Percentiles rank a stretch among this genome's conserved stretches.
These are phyloP conservation scores for Prosopis cineraria DNA, from an alignment of 306 rosid species.

Conservation along the genomic window DNA sequence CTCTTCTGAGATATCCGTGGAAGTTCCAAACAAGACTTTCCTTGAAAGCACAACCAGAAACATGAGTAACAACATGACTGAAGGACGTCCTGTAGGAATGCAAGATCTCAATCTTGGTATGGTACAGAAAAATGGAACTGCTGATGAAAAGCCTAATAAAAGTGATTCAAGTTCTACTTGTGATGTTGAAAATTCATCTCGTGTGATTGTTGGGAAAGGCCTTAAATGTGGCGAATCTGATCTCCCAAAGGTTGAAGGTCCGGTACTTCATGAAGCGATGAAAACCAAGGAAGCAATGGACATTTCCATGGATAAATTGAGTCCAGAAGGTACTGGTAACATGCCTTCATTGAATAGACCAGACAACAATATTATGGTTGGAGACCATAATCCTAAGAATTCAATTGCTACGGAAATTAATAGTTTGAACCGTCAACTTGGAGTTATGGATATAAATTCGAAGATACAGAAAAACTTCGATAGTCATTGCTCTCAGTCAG, in stretches of 20 bases:
- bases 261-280: neutral
- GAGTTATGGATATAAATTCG: slow-evolving; percentile 40
- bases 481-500: slow-evolving; percentile 33
- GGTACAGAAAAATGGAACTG: neutral
- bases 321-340: neutral
- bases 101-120: slow-evolving; percentile 26
- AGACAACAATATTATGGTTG: neutral
- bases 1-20: slow-evolving; percentile 31
- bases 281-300: slow-evolving; percentile 3
- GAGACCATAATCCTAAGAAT: neutral
- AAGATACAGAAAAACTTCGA: slow-evolving; percentile 33
- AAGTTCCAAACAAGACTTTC: slow-evolving; percentile 26
- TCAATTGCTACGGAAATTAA: slow-evolving; percentile 37
- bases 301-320: slow-evolving; percentile 2
- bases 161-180: slow-evolving; percentile 14
- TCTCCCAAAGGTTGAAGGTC: slow-evolving; percentile 6
- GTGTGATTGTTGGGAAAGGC: slow-evolving; percentile 7
- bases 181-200: neutral
- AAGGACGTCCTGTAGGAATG: slow-evolving; percentile 25
- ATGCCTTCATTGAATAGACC: neutral
- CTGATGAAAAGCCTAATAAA: slow-evolving; percentile 2
- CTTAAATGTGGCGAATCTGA: neutral
- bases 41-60: slow-evolving; percentile 33
- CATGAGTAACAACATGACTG: slow-evolving; percentile 25
- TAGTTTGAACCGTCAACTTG: slow-evolving; percentile 55